Percentiles rank a stretch among this genome's conserved stretches.
Evolutionary conservation across 495 filamentous ascomycete genomes (phyloP).

Genomic region (Pseudevernia furfuracea): DNA sequence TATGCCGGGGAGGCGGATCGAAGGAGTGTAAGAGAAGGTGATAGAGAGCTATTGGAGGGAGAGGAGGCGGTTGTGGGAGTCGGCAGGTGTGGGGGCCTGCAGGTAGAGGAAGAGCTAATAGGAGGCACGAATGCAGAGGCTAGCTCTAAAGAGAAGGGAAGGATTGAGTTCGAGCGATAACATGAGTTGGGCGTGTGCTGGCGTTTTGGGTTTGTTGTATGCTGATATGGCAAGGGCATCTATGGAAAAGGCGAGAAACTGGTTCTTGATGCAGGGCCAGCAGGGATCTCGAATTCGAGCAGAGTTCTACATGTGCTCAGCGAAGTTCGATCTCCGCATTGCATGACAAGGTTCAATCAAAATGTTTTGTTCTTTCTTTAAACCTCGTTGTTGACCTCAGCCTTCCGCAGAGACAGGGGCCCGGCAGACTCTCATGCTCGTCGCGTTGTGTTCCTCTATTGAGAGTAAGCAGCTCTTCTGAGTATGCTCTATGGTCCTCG

Average conservation of each 20-base stretch:
- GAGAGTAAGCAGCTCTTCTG: background rate
- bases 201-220: background rate
- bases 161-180: conserved; percentile 32
- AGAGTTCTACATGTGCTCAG: background rate
- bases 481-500: background rate
- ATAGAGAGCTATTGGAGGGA: conserved; percentile 70
- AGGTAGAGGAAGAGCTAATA: conserved; percentile 19
- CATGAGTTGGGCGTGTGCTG: background rate
- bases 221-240: background rate
- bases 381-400: background rate
- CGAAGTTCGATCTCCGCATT: background rate
- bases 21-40: conserved; percentile 59
- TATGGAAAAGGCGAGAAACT: background rate
- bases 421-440: background rate
- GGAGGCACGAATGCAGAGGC: conserved; percentile 17
- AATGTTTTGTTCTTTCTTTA: background rate
- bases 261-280: background rate
- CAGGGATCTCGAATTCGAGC: background rate
- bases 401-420: background rate
- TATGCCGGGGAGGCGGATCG: conserved; percentile 51
- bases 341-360: background rate
- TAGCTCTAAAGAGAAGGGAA: conserved; percentile 18
- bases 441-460: background rate
- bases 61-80: conserved; percentile 61
- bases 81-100: conserved; percentile 23